phyloP scores from a whole-genome alignment of 331 rosid species.

The Erythrophleum ivorense region DNA sequence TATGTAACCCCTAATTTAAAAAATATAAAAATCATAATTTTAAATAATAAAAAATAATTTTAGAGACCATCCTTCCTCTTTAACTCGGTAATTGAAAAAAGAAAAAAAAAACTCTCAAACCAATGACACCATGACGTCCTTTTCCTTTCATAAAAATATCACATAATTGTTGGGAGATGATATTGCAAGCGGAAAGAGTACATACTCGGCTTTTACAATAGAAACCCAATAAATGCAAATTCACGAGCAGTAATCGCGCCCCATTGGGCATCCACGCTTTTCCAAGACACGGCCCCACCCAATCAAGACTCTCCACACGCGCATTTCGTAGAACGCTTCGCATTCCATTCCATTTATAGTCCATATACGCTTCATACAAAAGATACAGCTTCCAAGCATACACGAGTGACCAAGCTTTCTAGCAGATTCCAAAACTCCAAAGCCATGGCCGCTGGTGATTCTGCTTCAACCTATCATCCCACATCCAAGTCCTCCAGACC shows the following conservation, averaged over 20 bases:
- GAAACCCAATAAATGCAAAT: not conserved
- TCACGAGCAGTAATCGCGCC: not conserved
- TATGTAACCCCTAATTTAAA: too few relatives aligned
- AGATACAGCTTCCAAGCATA: not conserved
- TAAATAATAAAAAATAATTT: too few relatives aligned
- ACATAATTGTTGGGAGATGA: too few relatives aligned
- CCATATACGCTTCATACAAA: not conserved
- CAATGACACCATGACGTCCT: too few relatives aligned
- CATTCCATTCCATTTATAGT: not conserved
- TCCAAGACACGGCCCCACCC: not conserved
- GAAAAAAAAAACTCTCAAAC: too few relatives aligned
- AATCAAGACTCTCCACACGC: not conserved
- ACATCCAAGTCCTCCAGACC: conserved; percentile 41
- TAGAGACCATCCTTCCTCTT: too few relatives aligned
- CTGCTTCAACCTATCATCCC: conserved; percentile 2
- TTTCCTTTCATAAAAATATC: too few relatives aligned
- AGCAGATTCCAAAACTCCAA: not conserved
- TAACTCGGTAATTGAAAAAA: too few relatives aligned
- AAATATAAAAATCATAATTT: too few relatives aligned
- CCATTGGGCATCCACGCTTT: not conserved
- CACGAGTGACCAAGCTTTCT: not conserved
- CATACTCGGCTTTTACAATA: not conserved
- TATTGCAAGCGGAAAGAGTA: too few relatives aligned
- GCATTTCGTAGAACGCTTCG: not conserved
- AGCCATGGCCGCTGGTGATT: conserved; percentile 17